Evolutionary conservation across 257 asterid genomes (phyloP).

Genomic region (Echium plantagineum): DNA sequence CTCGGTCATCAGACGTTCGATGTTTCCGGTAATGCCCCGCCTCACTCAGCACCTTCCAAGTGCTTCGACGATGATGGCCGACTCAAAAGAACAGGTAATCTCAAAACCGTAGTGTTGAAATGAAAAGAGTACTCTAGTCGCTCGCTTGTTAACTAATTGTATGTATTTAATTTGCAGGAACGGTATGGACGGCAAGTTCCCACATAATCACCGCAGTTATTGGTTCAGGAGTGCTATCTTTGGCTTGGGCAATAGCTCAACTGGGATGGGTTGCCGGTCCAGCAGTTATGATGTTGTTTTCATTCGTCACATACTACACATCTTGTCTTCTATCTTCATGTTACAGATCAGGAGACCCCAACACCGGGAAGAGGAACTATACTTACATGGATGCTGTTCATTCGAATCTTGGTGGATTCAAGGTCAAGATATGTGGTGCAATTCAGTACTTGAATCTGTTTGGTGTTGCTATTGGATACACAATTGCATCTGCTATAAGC

Average conservation of each 20-base stretch:
- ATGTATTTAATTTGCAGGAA: constrained; percentile 23
- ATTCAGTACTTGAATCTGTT: constrained; percentile 80
- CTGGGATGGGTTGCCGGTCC: constrained; percentile 61
- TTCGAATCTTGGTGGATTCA: constrained; percentile 50
- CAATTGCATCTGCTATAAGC: constrained; percentile 81
- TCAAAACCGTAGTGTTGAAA: not conserved
- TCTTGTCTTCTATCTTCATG: constrained; percentile 39
- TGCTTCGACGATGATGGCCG: constrained; percentile 43
- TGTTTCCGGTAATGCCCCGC: constrained; percentile 21
- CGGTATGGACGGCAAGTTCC: constrained; percentile 50
- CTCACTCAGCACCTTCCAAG: constrained; percentile 20
- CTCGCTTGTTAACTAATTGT: not conserved
- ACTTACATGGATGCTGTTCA: constrained; percentile 47
- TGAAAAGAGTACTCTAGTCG: not conserved
- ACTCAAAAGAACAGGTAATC: constrained; percentile 36
- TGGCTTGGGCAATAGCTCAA: constrained; percentile 62
- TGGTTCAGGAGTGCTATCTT: constrained; percentile 49
- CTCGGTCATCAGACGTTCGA: constrained; percentile 29
- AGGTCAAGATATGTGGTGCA: constrained; percentile 80
- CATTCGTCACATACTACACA: constrained; percentile 47
- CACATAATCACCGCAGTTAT: constrained; percentile 57
- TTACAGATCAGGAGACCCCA: constrained; percentile 35
- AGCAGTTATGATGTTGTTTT: constrained; percentile 34
- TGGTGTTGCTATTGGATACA: constrained; percentile 87
- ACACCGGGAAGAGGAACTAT: constrained; percentile 38